Conservation (phyloP, 768 basidiomycete genomes). For the Termitomyces sp. region DNA sequence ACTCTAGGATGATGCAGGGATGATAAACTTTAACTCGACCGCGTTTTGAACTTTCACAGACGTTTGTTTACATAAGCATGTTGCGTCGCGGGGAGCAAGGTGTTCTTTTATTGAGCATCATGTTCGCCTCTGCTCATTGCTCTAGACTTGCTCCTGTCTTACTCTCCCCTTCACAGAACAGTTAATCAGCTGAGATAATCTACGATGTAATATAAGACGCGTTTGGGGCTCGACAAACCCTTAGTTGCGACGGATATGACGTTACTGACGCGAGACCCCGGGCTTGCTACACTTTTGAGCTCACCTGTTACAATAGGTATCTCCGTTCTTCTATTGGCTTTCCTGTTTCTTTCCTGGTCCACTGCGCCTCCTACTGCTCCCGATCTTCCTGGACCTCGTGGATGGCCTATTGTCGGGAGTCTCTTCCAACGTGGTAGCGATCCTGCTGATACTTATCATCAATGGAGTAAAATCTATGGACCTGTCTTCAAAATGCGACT, state of each 20-base stretch:
- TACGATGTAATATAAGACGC: background rate
- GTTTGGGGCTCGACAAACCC: too few relatives aligned
- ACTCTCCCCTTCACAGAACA: background rate
- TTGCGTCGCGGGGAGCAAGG: too few relatives aligned
- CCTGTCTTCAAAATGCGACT: constrained; percentile 14
- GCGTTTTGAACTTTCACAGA: too few relatives aligned
- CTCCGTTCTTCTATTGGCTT: background rate
- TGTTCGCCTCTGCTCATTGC: background rate
- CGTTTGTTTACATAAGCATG: too few relatives aligned
- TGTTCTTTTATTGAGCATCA: too few relatives aligned
- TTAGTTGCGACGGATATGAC: background rate
- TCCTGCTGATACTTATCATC: constrained; percentile 12
- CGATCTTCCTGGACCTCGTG: constrained; percentile 12
- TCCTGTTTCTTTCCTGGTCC: constrained; percentile 5
- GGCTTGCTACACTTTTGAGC: background rate
- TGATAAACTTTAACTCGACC: too few relatives aligned
- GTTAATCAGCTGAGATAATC: background rate
- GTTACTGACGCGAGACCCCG: background rate
- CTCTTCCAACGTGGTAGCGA: constrained; percentile 11
- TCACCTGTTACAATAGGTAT: background rate
- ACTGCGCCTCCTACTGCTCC: constrained; percentile 3
- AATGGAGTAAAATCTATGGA: constrained; percentile 14
- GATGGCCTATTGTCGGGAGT: constrained; percentile 15
- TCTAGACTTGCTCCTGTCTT: background rate
- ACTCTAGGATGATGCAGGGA: too few relatives aligned